These are phyloP conservation scores for Aspergillus kassunensis DNA, from an alignment of 495 filamentous ascomycete species.

Conservation along the genomic window DNA sequence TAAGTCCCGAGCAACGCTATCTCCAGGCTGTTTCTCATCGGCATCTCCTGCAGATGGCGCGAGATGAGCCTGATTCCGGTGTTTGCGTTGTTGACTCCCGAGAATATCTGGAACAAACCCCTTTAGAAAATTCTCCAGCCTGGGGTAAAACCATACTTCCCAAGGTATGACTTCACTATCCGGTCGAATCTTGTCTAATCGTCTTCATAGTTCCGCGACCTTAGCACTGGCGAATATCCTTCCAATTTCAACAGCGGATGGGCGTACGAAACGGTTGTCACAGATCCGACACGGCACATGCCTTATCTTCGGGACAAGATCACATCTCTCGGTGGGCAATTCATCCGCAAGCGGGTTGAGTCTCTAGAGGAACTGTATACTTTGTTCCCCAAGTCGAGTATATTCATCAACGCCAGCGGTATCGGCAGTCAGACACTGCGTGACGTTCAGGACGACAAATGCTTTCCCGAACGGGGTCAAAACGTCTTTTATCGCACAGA, in stretches of 20 bases:
- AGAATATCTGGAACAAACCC: constrained; percentile 39
- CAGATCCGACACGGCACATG: constrained; percentile 42
- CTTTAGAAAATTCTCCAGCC: constrained; percentile 29
- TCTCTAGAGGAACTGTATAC: constrained; percentile 36
- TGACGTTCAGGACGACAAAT: constrained; percentile 37
- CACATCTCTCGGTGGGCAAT: constrained; percentile 30
- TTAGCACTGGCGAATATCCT: constrained; percentile 34
- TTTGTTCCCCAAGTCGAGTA: constrained; percentile 34
- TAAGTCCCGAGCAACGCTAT: constrained; percentile 37
- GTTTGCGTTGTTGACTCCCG: constrained; percentile 36
- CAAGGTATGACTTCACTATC: constrained; percentile 23
- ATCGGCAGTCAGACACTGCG: constrained; percentile 33
- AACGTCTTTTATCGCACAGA: constrained; percentile 39
- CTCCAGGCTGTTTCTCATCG: constrained; percentile 39
- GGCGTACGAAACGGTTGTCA: constrained; percentile 40
- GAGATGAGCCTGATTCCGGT: constrained; percentile 33
- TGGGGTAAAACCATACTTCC: constrained; percentile 39
- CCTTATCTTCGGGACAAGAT: constrained; percentile 34
- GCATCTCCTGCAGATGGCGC: constrained; percentile 36
- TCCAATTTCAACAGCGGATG: constrained; percentile 34
- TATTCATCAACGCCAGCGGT: constrained; percentile 46
- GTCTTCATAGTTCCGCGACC: constrained; percentile 32
- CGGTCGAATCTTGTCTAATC: neutral
- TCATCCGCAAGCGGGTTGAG: constrained; percentile 35
- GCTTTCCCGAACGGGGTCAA: constrained; percentile 42